These are phyloP conservation scores for Tulasnella sp. DNA, from an alignment of 768 basidiomycete species.

Conservation along the genomic window DNA sequence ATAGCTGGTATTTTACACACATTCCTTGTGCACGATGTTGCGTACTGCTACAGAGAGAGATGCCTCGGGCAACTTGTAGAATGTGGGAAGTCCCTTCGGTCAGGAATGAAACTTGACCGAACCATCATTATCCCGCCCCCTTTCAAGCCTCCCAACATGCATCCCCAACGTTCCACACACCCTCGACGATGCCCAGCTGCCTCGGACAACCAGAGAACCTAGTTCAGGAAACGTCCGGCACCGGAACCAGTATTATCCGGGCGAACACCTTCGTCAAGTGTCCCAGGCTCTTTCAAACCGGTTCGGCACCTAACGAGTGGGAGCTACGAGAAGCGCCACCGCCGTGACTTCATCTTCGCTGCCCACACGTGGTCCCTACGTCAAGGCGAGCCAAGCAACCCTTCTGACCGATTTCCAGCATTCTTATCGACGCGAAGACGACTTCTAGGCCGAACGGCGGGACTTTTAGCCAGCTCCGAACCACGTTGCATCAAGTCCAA, in stretches of 20 bases:
- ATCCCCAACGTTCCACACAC: background rate
- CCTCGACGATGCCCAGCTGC: background rate
- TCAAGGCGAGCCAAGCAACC: background rate
- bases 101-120: background rate
- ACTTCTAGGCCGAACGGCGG: background rate
- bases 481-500: background rate
- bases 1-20: background rate
- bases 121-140: background rate
- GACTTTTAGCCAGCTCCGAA: background rate
- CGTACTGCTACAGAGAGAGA: background rate
- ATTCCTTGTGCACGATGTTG: background rate
- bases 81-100: conserved; percentile 2
- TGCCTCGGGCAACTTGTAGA: background rate
- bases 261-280: background rate
- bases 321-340: background rate
- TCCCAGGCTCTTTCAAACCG: conserved; percentile 3
- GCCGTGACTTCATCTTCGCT: conserved; percentile 1
- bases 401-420: background rate
- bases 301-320: conserved; percentile 9
- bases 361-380: conserved; percentile 8
- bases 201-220: background rate
- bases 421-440: background rate
- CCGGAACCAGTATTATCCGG: background rate
- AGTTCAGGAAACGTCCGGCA: background rate
- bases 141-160: background rate